Conservation (phyloP, 1,284 basidiomycete genomes). For the Cystobasidium slooffiae region DNA sequence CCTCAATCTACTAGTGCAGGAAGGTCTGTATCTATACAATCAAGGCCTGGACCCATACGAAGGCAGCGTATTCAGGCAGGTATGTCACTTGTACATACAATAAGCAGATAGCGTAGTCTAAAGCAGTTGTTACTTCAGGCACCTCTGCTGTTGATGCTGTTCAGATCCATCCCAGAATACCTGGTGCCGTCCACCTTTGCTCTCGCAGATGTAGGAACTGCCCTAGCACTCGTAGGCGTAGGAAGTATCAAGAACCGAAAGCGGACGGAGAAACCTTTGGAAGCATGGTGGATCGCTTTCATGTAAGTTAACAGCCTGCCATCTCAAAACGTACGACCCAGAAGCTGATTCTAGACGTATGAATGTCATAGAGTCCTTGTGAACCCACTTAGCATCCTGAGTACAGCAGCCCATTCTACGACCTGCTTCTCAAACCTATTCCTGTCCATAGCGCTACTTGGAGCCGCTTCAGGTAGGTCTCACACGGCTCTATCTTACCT, state of each 20-base stretch:
- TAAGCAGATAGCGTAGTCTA: not conserved
- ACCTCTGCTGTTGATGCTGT: conserved; percentile 76
- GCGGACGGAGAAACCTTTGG: conserved; percentile 69
- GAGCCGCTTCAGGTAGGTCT: conserved; percentile 60
- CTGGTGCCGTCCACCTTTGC: conserved; percentile 72
- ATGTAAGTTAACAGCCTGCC: not conserved
- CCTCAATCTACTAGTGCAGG: conserved; percentile 66
- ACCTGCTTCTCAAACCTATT: conserved; percentile 77
- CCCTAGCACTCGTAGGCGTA: conserved; percentile 70
- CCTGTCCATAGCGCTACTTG: conserved; percentile 70
- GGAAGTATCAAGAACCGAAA: conserved; percentile 59
- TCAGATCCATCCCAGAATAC: conserved; percentile 65
- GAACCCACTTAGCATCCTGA: conserved; percentile 82
- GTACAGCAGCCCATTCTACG: conserved; percentile 78
- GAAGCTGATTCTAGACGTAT: not conserved
- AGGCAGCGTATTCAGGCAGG: conserved; percentile 81
- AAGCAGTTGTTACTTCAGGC: conserved; percentile 63
- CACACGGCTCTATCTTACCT: not conserved
- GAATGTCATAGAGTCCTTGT: conserved; percentile 71
- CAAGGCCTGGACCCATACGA: conserved; percentile 80
- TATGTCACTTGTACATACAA: conserved; percentile 56
- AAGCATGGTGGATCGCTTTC: conserved; percentile 54
- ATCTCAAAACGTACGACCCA: not conserved
- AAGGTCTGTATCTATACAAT: conserved; percentile 77
- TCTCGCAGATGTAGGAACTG: conserved; percentile 67